Base-by-base conservation (phyloP, 371 early-diverging fungal species). In the Rhizopus arrhizus region DNA sequence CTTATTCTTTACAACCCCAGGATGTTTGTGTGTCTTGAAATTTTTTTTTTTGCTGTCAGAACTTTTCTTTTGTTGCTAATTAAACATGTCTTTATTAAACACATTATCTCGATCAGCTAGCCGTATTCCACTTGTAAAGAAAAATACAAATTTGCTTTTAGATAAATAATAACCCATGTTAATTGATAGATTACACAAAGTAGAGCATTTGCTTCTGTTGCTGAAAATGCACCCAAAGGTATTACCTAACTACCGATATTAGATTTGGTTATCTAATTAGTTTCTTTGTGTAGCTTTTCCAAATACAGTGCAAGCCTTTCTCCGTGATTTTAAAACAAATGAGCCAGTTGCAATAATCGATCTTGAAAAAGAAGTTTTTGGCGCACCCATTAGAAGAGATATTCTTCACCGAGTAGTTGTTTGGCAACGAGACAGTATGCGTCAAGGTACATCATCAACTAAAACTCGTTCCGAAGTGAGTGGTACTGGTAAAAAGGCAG, bases 381-480 rank as follows among this genome's bases (percentile, higher is more conserved):
- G 85, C 4, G 79, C 85, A 16, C 92, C 92, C 34, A 66, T 91
- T n/a, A 85, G 97, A 48, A 69, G 82, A 55, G 98, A 97, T 63
- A 78, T 97, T 49, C 66, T 97, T 40, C 90, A 91, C 61, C 85
- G 95, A 57, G 91, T 85, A n/a, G 92, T 93, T 29, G 86, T 89
- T 32, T 94, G 91, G 87, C 91, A 92, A 70, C 73, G 93, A 31
- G 89, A 91, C 69, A 81, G 80, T 32, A 71, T 89, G 80, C 84
- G 92, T 59, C 92, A 91, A 70, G 96, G 96, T 43, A 96, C 96
- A 8, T 88, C 88, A 54, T 85, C 86, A 32, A 85, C 93, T 31
- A 93, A 93, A 69, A 80, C 83, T 13, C 84, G 92, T 54, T 83
- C 89, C 41, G 93, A 95, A 64, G 95, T 96, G 34, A 77, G 91